phyloP scores from a whole-genome alignment of 2,329 filamentous ascomycete genomes.

The Cercospora zeae-maydis region DNA sequence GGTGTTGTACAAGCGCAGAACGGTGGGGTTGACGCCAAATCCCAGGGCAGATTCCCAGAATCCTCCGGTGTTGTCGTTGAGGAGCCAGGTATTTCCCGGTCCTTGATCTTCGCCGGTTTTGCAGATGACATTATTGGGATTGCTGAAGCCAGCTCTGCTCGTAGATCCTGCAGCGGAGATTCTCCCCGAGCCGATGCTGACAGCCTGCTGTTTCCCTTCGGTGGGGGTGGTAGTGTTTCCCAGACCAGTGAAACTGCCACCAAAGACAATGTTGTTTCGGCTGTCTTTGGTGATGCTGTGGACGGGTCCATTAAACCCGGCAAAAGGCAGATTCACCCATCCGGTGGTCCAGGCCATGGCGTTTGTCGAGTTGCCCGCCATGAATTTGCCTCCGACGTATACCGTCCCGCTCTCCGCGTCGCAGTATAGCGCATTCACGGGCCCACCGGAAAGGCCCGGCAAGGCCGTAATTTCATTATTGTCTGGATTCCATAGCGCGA shows the following conservation, averaged over 20 bases:
- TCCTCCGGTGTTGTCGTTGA: slow-evolving; percentile 70
- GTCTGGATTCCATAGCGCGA: slow-evolving; percentile 76
- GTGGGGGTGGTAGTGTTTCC: slow-evolving; percentile 72
- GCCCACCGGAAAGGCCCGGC: slow-evolving; percentile 69
- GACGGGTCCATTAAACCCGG: slow-evolving; percentile 91
- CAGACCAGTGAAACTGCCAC: slow-evolving; percentile 81
- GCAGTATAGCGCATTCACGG: slow-evolving; percentile 78
- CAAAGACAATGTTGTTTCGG: slow-evolving; percentile 86
- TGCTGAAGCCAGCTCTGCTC: slow-evolving; percentile 60
- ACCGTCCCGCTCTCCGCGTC: slow-evolving; percentile 74
- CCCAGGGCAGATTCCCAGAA: slow-evolving; percentile 80
- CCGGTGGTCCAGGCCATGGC: slow-evolving; percentile 76
- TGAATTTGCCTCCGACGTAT: slow-evolving; percentile 87
- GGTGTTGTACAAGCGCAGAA: slow-evolving; percentile 84
- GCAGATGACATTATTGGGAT: slow-evolving; percentile 81
- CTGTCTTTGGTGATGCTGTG: slow-evolving; percentile 75
- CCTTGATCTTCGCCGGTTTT: slow-evolving; percentile 63
- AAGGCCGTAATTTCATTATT: slow-evolving; percentile 69
- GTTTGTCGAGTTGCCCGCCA: slow-evolving; percentile 76
- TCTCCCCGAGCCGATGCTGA: slow-evolving; percentile 78
- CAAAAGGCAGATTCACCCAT: slow-evolving; percentile 82
- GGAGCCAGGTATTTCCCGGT: slow-evolving; percentile 75
- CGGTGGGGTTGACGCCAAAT: slow-evolving; percentile 83
- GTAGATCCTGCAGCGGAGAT: slow-evolving; percentile 66
- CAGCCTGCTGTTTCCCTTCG: slow-evolving; percentile 65